A percentile compares a stretch with the other conserved stretches of the same genome.
Conservation (phyloP, 73 alveolate genomes). For the Symbiodinium natans region DNA sequence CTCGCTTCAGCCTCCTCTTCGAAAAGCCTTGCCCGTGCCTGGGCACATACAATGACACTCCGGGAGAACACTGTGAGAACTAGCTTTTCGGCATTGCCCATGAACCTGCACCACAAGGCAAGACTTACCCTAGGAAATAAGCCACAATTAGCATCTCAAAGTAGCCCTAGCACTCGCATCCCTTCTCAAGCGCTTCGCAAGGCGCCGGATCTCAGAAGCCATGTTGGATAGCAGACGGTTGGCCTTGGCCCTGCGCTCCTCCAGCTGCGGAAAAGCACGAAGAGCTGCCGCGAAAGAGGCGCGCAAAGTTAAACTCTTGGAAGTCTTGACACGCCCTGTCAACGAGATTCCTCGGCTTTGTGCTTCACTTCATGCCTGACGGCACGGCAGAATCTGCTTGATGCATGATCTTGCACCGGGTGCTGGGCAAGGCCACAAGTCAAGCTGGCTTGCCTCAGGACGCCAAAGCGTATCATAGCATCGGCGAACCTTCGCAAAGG, state of each 20-base stretch:
- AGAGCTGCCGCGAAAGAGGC: neutral
- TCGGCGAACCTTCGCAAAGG: conserved; percentile 45
- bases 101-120: no score
- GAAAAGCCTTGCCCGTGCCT: conserved; percentile 10
- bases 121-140: no score
- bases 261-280: neutral
- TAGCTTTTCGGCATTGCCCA: no score
- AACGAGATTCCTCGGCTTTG: neutral
- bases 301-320: no score
- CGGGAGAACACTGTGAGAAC: no score
- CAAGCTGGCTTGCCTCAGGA: conserved; percentile 16
- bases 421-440: neutral
- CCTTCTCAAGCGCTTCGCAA: no score
- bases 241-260: conserved; percentile 58
- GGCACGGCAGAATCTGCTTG: neutral
- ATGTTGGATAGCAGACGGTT: conserved; percentile 38
- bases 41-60: no score
- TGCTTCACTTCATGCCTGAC: conserved; percentile 49
- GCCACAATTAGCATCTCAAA: no score
- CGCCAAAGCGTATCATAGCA: conserved; percentile 69
- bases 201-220: conserved; percentile 45
- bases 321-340: no score
- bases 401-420: neutral
- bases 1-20: conserved; percentile 12
- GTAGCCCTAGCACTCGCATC: neutral